Evolutionary conservation across 257 asterid genomes (phyloP), one percentile per base, ranked within the genome.

Genomic region (Solanum corneliomulleri): DNA sequence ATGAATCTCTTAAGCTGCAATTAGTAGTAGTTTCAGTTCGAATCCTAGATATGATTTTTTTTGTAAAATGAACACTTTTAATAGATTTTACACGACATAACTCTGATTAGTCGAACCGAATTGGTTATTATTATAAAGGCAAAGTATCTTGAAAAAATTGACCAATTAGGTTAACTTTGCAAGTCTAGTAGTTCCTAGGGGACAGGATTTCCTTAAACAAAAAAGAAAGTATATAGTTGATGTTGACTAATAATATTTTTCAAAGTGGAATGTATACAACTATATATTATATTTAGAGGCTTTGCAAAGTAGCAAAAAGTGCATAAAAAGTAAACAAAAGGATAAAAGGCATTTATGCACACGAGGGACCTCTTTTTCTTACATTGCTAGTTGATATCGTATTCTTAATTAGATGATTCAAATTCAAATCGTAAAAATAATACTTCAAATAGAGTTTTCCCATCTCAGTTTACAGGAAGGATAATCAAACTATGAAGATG

Each of bases 71-170:
- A 33, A 33, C 5, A 33, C 3, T 33, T 16, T 16, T 2, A 52
- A 52, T 52, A 27, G 1, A 0, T 0, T 10, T 66, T 13, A 25
- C 0, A 0, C 2, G 1, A 27, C 2, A 25, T 4, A 13, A 68
- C 14, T 25, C 4, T 25, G 4, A 27, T 13, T 68, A 27, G 0
- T 69, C 12, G n/a, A 6, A 56, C 2, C 0, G 11, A 5, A 7
- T 7, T 1, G 1, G 0, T 2, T 11, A 27, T 68, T 7, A 1
- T 69, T 29, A 7, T 31, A 69, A 69, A 29, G 76, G 76, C 7
- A 69, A 69, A 31, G 1, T 69, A 69, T 69, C 42, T 69, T 69
- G 0, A 69, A 69, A 31, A 1, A 29, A 0, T 31, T 31, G 76
- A 69, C 76, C 76, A 31, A 14, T 16, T 29, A 69, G 42, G 41